Base-by-base conservation (phyloP, 1,284 basidiomycete species). In the Cryptococcus depauperatus region DNA sequence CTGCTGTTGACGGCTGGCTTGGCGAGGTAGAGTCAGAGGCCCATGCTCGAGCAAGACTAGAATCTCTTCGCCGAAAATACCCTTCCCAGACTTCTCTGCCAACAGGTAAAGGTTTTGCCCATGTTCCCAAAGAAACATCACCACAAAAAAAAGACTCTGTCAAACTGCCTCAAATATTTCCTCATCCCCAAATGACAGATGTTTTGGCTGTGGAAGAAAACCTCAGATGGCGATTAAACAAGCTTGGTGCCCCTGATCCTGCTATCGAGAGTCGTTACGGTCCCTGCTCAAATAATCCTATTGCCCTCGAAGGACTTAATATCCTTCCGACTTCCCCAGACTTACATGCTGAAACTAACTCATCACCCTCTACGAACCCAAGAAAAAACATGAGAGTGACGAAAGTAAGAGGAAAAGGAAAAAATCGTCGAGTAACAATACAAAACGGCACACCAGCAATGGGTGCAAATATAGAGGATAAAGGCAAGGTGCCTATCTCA, bases 111-210 rank as follows among this genome's bases (percentile, higher is more conserved):
- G 66, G 66, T 6, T 69, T 67, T 29, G 57, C 59, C n/a, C 56
- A 56, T 16, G 58, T 61, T 43, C 50, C 55, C 5, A 59, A 58
- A 39, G 26, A 48, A 1, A 46, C 47, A 16, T n/a, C 35, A n/a
- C 34, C 34, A 13, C 38, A 51, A 9, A 38, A 9, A 30, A 28
- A 38, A 19, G 28, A 22, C 14, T 42, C 21, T 41, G 30, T 37
- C 8, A 51, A 48, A 34, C 34, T 44, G 25, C 57, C 59, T 3
- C 48, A 52, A 7, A 53, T 66, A 16, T 68, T 69, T 45, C 59
- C 62, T 2, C 69, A 70, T 56, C 69, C 69, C 5, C 68, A 71
- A 47, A 69, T 71, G 69, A 66, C 69, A 0, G 69, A 71, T 48
- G 66, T 71, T 13, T 48, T 71, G 14, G 65, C 69, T 0, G 69